Base-by-base conservation (phyloP, 177 flowering plant genomes). In the Telopea speciosissima region DNA sequence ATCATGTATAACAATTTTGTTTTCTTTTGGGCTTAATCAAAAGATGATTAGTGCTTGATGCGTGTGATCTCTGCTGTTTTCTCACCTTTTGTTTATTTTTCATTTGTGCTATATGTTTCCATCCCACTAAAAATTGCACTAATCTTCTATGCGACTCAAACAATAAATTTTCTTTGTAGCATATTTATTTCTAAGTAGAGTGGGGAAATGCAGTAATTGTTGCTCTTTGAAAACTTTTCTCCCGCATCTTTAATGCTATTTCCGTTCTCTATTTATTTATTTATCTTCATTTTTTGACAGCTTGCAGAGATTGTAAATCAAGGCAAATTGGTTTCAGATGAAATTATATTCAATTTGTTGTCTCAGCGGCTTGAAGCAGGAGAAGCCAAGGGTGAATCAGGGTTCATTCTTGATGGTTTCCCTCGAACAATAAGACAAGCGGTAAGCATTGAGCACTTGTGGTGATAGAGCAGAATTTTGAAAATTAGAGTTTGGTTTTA, bases 391-490 rank as follows among this genome's bases (percentile, higher is more conserved):
- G 95, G 96, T 52, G 97, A 95, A 81, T 71, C 85, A 8, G 99
- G 99, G 16, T 95, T 93, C 67, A 91, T 95, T 77, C 95, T 93
- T 66, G 99, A 95, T 83, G 99, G 99, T 40, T 91, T 93, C 73
- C 99, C 99, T 65, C 88, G 99, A 52, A 95, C 99, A 5, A 81
- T 93, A 25, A 86, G 85, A 77, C 99, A 95, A 74, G 99, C 98
- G 78, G 99, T 95, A 72, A 87, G 92, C 25, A 66, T 56, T 45
- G 52, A 36, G 40, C 40, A 8, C 40, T 19, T 58, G 22, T 58
- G 61, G 8, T 58, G 61, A 58, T 58, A 54, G 23, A 5, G 16
- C 60, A 5, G 42, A 65, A 24, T 56, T 44, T 45, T 66, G 33
- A 58, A 65, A 65, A 26, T 70, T 65, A 6, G 11, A 60, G 7